Conservation (phyloP, 345 rosid genomes). For the Brassica cretica region DNA sequence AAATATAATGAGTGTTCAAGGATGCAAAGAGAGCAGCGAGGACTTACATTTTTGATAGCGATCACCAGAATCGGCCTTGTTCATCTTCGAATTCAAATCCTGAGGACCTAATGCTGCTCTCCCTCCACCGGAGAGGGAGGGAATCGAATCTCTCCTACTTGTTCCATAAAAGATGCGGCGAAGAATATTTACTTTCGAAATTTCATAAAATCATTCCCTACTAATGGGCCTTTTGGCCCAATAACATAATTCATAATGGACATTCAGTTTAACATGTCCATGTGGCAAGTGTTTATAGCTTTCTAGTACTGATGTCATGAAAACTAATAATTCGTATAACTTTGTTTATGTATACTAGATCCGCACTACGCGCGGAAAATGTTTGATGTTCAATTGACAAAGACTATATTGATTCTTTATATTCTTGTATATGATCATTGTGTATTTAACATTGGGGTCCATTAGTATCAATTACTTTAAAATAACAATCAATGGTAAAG, state of each 20-base stretch:
- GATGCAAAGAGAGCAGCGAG: neutral
- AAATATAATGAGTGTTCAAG: neutral
- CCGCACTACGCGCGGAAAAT: no score
- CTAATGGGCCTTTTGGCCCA: no score
- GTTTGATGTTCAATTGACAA: no score
- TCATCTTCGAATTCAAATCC: neutral
- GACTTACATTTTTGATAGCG: neutral
- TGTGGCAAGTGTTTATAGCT: neutral
- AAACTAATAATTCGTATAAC: neutral
- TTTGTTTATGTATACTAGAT: neutral
- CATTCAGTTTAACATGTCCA: no score
- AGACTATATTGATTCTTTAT: no score
- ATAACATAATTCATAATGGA: no score
- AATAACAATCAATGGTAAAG: no score
- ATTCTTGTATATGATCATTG: no score
- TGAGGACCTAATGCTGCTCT: neutral
- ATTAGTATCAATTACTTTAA: no score
- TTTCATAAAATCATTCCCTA: no score
- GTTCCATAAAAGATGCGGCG: neutral
- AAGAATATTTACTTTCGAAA: neutral
- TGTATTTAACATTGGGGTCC: no score
- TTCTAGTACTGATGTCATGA: neutral
- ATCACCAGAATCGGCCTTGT: neutral
- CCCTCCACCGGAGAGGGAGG: neutral
- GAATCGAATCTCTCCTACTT: neutral